These are phyloP conservation scores for Amanita pseudoporphyria DNA, from an alignment of 768 basidiomycete species.

Conservation along the genomic window DNA sequence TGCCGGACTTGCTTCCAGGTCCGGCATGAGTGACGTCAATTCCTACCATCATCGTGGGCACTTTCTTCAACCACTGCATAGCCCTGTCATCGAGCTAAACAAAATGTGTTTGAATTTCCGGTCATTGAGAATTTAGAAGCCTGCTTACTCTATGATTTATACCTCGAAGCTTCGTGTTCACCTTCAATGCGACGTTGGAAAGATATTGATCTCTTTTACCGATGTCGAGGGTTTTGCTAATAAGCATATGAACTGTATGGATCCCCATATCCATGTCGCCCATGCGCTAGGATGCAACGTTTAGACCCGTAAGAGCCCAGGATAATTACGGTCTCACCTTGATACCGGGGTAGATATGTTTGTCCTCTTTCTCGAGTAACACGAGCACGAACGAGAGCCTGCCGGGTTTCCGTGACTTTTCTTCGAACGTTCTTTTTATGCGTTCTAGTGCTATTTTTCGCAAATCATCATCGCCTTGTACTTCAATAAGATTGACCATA, in stretches of 20 bases:
- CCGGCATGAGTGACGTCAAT: slow-evolving; percentile 81
- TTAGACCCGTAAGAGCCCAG: not conserved
- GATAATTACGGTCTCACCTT: slow-evolving; percentile 31
- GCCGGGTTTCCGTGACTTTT: slow-evolving; percentile 13
- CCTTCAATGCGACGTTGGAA: slow-evolving; percentile 73
- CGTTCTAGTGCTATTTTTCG: slow-evolving; percentile 25
- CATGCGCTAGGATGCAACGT: slow-evolving; percentile 30
- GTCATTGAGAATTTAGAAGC: not conserved
- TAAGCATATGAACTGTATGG: slow-evolving; percentile 65
- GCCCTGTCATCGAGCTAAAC: slow-evolving; percentile 46
- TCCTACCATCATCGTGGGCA: slow-evolving; percentile 75
- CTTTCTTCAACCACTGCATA: slow-evolving; percentile 56
- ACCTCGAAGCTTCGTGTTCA: slow-evolving; percentile 79
- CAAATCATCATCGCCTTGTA: slow-evolving; percentile 23
- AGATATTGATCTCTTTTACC: slow-evolving; percentile 62
- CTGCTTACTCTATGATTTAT: slow-evolving; percentile 52
- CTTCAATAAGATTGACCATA: slow-evolving; percentile 19
- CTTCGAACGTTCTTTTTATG: slow-evolving; percentile 33
- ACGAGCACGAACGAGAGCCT: slow-evolving; percentile 64
- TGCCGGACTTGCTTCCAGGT: slow-evolving; percentile 53
- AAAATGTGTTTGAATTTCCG: not conserved
- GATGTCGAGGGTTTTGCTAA: slow-evolving; percentile 53
- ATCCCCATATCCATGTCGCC: slow-evolving; percentile 68
- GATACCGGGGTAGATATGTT: slow-evolving; percentile 72
- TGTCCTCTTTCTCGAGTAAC: slow-evolving; percentile 56